Evolutionary conservation across 2,329 filamentous ascomycete genomes (phyloP).

Genomic region (Cladorrhinum sp.): DNA sequence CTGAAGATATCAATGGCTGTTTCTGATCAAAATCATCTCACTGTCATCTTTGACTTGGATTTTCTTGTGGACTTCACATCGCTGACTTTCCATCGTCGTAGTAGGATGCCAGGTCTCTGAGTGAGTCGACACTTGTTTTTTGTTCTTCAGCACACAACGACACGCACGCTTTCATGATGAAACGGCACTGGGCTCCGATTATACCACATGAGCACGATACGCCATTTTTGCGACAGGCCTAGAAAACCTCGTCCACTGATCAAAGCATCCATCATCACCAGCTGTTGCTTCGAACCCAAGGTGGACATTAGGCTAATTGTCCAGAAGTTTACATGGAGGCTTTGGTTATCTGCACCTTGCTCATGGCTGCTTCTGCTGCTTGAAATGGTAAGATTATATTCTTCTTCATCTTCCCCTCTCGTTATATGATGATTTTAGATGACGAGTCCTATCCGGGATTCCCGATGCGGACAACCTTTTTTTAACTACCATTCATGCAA

Average conservation of each 20-base stretch:
- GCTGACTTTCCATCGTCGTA: slow-evolving; percentile 20
- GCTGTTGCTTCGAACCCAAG: not conserved
- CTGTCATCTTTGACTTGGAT: slow-evolving; percentile 13
- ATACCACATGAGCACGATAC: slow-evolving; percentile 69
- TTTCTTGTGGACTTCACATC: slow-evolving; percentile 4
- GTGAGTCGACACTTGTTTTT: slow-evolving; percentile 14
- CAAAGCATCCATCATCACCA: slow-evolving; percentile 20
- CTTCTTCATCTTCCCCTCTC: slow-evolving; percentile 15
- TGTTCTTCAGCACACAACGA: not conserved
- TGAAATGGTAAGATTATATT: slow-evolving; percentile 17
- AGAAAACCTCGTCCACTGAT: slow-evolving; percentile 99
- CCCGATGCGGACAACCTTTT: slow-evolving; percentile 65
- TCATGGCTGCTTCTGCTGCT: not conserved
- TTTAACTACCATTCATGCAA: slow-evolving; percentile 73
- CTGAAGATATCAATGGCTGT: slow-evolving; percentile 86
- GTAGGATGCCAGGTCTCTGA: slow-evolving; percentile 11
- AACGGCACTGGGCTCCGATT: slow-evolving; percentile 94
- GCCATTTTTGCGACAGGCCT: slow-evolving; percentile 94
- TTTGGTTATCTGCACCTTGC: not conserved
- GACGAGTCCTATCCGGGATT: slow-evolving; percentile 76
- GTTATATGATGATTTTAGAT: slow-evolving; percentile 59
- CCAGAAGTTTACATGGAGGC: slow-evolving; percentile 1
- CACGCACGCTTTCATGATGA: slow-evolving; percentile 60
- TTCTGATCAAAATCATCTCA: slow-evolving; percentile 57
- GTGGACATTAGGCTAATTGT: slow-evolving; percentile 14